Evolutionary conservation across 495 filamentous ascomycete genomes (phyloP).

Genomic region (Penicillium atrosanguineum): DNA sequence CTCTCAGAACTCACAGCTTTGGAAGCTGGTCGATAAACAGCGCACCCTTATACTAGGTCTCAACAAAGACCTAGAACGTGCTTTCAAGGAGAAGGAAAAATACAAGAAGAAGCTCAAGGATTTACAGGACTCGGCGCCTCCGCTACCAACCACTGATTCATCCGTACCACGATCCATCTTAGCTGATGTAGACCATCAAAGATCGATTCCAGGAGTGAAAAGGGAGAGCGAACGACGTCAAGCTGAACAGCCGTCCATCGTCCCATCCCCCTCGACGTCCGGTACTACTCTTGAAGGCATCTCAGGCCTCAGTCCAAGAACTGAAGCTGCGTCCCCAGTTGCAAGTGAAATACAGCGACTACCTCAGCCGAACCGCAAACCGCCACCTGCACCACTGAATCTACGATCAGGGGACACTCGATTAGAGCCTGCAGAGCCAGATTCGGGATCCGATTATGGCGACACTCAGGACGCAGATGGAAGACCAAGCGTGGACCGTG

Average conservation of each 20-base stretch:
- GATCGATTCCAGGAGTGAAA: neutral
- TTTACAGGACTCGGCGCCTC: constrained; percentile 49
- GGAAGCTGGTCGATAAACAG: constrained; percentile 95
- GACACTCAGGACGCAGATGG: constrained; percentile 69
- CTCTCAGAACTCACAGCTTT: constrained; percentile 88
- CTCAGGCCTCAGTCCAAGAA: constrained; percentile 19
- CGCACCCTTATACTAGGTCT: constrained; percentile 87
- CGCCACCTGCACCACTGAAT: constrained; percentile 81
- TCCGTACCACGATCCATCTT: constrained; percentile 10
- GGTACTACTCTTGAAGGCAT: constrained; percentile 2
- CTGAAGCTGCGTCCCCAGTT: constrained; percentile 12
- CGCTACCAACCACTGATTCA: constrained; percentile 39
- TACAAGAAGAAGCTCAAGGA: constrained; percentile 92
- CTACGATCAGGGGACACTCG: constrained; percentile 51
- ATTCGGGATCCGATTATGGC: constrained; percentile 82
- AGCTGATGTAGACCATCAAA: neutral
- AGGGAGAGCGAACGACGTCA: neutral
- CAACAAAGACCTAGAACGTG: constrained; percentile 90
- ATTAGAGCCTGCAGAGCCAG: constrained; percentile 46
- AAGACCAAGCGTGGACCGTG: constrained; percentile 58
- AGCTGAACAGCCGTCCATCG: constrained; percentile 3
- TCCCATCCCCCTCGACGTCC: constrained; percentile 6
- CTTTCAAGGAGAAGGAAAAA: constrained; percentile 90
- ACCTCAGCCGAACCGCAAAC: constrained; percentile 66
- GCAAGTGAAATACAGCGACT: constrained; percentile 23